phyloP scores from a whole-genome alignment of 495 filamentous ascomycete species.

The Podospora pseudocomata region DNA sequence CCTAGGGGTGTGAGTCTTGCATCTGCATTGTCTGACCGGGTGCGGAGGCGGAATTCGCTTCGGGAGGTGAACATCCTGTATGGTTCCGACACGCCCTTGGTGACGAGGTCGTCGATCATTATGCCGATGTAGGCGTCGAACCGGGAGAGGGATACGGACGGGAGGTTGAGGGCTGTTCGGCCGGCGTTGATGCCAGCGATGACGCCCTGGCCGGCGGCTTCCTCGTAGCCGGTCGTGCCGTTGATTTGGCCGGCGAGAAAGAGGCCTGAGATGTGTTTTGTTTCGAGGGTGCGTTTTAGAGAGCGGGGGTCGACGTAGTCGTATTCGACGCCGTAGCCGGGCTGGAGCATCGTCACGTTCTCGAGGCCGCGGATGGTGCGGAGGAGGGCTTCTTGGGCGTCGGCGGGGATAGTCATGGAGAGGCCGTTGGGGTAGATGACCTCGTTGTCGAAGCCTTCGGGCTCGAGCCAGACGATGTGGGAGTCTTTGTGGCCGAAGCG shows the following conservation, averaged over 20 bases:
- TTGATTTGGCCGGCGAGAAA: conserved; percentile 98
- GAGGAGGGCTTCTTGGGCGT: conserved; percentile 78
- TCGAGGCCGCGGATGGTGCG: conserved; percentile 83
- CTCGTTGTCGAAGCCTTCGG: conserved; percentile 88
- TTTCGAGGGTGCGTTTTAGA: conserved; percentile 82
- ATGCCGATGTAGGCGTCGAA: conserved; percentile 94
- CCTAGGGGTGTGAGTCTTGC: conserved; percentile 77
- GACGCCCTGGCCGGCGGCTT: conserved; percentile 90
- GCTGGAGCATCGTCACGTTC: conserved; percentile 88
- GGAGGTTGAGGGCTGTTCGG: conserved; percentile 62
- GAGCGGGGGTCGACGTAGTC: conserved; percentile 95
- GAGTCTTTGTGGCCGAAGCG: conserved; percentile 72
- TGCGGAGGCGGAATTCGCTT: conserved; percentile 89
- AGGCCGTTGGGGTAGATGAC: conserved; percentile 96
- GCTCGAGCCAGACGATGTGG: conserved; percentile 94
- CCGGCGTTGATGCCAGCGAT: conserved; percentile 93
- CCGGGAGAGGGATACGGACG: conserved; percentile 64
- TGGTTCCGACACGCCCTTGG: conserved; percentile 93
- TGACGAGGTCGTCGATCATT: conserved; percentile 98
- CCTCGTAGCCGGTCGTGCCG: conserved; percentile 96
- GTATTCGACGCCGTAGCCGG: conserved; percentile 97
- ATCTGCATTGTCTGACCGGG: conserved; percentile 92
- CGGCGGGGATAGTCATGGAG: conserved; percentile 89
- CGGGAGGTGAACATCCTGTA: conserved; percentile 99
- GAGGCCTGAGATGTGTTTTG: conserved; percentile 83